These are phyloP conservation scores for Alternaria panax DNA, from an alignment of 2,329 filamentous ascomycete species.

Conservation along the genomic window DNA sequence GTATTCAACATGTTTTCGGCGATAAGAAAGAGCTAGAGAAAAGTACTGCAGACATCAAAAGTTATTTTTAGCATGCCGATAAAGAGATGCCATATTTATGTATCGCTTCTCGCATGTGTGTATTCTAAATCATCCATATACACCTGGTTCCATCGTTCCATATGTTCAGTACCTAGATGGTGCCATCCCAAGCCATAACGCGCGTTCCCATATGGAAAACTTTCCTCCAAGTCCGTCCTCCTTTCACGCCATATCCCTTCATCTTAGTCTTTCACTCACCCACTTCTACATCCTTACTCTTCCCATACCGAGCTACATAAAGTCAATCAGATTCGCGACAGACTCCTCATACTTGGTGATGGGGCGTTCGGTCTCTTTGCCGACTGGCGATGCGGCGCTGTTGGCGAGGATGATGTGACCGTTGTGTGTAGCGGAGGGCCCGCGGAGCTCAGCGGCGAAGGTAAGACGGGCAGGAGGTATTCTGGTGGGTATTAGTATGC, in stretches of 20 bases:
- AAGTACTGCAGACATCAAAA: background rate
- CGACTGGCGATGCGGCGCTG: background rate
- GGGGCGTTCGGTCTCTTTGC: background rate
- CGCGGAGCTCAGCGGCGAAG: constrained; percentile 21
- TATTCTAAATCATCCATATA: background rate
- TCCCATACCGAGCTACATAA: background rate
- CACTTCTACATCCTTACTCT: background rate
- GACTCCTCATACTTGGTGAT: constrained; percentile 6
- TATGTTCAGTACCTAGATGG: background rate
- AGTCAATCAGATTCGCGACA: background rate
- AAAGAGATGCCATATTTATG: rapidly evolving
- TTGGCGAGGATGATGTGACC: constrained; percentile 24
- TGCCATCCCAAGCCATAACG: background rate
- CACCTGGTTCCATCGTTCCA: background rate
- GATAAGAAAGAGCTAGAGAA: background rate
- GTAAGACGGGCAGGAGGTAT: constrained; percentile 5
- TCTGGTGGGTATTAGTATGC: background rate
- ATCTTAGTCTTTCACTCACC: background rate
- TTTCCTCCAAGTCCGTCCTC: background rate
- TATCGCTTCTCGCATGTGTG: background rate
- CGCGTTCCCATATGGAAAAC: background rate
- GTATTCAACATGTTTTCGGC: background rate
- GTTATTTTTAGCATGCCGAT: background rate
- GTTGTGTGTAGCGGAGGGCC: constrained; percentile 6
- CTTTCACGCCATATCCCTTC: background rate